Conservation (phyloP, 2,329 filamentous ascomycete species). For the Tolypocladium nubicola region DNA sequence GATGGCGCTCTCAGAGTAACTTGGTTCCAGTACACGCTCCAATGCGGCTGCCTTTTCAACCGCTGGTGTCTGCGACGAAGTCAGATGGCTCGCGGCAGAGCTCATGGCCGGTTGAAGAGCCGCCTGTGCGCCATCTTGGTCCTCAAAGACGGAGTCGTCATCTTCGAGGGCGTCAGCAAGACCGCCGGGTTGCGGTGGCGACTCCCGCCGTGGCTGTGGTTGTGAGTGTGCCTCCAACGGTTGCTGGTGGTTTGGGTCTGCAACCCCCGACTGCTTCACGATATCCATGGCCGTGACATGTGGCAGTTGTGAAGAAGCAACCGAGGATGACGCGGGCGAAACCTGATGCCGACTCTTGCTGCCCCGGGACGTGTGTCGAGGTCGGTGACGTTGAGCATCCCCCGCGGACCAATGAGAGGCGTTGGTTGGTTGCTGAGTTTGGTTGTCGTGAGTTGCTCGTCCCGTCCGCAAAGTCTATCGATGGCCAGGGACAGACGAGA, state of each 20-base stretch:
- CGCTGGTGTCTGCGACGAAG: slow-evolving; percentile 42
- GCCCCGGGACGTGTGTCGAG: not conserved
- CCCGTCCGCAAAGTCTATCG: not conserved
- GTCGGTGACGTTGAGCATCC: not conserved
- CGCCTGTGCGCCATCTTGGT: slow-evolving; percentile 47
- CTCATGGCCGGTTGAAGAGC: slow-evolving; percentile 51
- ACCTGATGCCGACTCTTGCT: not conserved
- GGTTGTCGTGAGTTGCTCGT: not conserved
- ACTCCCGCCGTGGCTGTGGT: not conserved
- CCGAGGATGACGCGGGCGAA: not conserved
- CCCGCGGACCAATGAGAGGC: not conserved
- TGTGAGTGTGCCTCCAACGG: not conserved
- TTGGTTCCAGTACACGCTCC: slow-evolving; percentile 24
- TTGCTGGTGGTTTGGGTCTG: not conserved
- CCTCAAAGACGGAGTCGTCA: slow-evolving; percentile 18
- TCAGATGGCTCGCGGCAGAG: slow-evolving; percentile 42
- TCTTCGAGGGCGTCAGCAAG: slow-evolving; percentile 6
- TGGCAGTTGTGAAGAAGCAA: not conserved
- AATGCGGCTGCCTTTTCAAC: slow-evolving; percentile 47
- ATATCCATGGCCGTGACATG: not conserved
- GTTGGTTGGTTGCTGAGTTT: not conserved
- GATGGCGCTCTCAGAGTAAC: slow-evolving; percentile 8
- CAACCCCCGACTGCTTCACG: not conserved
- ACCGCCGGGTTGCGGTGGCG: not conserved
- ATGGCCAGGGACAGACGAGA: not conserved